Percentiles rank a stretch among this genome's conserved stretches.
phyloP scores from a whole-genome alignment of 2,329 filamentous ascomycete species.

The Neofusicoccum laricinum region DNA sequence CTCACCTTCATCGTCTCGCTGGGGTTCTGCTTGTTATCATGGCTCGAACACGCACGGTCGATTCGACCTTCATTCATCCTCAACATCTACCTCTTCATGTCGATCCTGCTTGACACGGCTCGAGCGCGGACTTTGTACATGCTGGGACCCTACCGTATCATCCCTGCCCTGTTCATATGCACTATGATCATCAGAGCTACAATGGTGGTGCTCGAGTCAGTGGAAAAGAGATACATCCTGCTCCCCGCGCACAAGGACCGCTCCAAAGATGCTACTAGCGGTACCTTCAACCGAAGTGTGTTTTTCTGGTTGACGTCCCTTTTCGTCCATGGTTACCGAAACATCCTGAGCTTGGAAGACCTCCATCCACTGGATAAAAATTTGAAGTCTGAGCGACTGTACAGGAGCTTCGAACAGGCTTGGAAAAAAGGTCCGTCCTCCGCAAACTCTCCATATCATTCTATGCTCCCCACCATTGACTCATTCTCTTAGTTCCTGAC shows the following conservation, averaged over 20 bases:
- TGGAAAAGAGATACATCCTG: constrained; percentile 19
- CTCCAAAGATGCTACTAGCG: constrained; percentile 20
- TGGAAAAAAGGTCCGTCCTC: not conserved
- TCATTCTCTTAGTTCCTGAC: not conserved
- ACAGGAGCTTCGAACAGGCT: not conserved
- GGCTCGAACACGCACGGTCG: constrained; percentile 46
- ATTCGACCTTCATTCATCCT: constrained; percentile 48
- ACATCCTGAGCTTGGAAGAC: constrained; percentile 5
- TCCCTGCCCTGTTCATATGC: not conserved
- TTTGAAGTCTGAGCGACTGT: not conserved
- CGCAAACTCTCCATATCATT: not conserved
- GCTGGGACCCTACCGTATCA: constrained; percentile 29
- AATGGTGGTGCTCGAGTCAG: constrained; percentile 18
- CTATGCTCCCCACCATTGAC: not conserved
- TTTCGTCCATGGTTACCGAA: constrained; percentile 18
- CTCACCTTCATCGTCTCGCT: constrained; percentile 28
- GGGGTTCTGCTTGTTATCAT: constrained; percentile 41
- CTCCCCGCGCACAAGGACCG: constrained; percentile 14
- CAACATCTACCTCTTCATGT: constrained; percentile 46
- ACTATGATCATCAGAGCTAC: constrained; percentile 17
- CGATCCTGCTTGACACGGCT: constrained; percentile 46
- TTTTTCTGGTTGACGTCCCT: constrained; percentile 22
- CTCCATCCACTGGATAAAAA: not conserved
- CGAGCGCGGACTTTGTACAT: constrained; percentile 37
- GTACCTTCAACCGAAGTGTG: constrained; percentile 19